phyloP scores from a whole-genome alignment of 495 filamentous ascomycete genomes.

The Cenococcum geophilum region DNA sequence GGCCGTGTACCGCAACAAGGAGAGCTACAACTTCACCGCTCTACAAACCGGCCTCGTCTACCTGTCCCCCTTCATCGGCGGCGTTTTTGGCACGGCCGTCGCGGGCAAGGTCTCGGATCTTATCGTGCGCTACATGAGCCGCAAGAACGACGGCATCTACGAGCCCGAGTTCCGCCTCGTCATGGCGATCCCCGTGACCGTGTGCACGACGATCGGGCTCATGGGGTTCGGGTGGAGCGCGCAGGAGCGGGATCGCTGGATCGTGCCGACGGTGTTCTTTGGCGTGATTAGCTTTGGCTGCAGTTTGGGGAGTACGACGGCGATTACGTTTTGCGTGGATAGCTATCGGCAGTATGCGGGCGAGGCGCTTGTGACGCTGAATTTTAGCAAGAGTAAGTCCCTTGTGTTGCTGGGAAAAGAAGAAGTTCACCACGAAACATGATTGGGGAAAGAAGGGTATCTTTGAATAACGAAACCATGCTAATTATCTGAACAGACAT shows the following conservation, averaged over 20 bases:
- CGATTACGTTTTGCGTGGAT: constrained; percentile 91
- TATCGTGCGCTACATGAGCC: constrained; percentile 69
- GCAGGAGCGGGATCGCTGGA: constrained; percentile 65
- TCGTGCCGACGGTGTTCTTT: constrained; percentile 89
- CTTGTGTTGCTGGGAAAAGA: background rate
- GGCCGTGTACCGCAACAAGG: constrained; percentile 61
- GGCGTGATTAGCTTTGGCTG: constrained; percentile 92
- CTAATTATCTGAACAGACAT: constrained; percentile 48
- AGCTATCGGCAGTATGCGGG: constrained; percentile 89
- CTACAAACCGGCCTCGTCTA: constrained; percentile 80
- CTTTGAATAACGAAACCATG: too few relatives aligned
- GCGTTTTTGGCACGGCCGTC: constrained; percentile 80
- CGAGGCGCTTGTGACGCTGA: constrained; percentile 86
- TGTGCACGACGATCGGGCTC: constrained; percentile 77
- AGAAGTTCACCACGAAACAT: too few relatives aligned
- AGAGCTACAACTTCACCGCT: constrained; percentile 68
- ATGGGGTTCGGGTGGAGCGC: constrained; percentile 94
- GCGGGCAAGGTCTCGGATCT: constrained; percentile 83
- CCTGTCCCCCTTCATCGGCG: constrained; percentile 82
- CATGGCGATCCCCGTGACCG: constrained; percentile 74
- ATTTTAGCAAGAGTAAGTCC: constrained; percentile 75
- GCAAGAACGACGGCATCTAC: constrained; percentile 83
- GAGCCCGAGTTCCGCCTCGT: constrained; percentile 92
- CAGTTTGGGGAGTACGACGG: constrained; percentile 79
- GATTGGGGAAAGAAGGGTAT: too few relatives aligned